Base-by-base conservation (phyloP, 1,139 yeast species). In the Spathaspora sp. region DNA sequence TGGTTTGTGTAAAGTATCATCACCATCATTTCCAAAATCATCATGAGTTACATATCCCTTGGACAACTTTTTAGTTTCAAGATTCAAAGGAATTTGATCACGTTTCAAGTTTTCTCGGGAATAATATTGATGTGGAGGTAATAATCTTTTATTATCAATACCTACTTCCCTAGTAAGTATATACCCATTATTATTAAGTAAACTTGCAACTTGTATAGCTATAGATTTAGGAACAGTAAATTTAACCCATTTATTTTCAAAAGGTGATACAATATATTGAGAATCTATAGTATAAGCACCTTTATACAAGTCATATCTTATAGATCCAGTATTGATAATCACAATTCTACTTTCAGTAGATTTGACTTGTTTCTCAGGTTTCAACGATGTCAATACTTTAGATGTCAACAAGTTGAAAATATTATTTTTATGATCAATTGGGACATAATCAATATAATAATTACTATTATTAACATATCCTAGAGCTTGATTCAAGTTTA, bases 231-330 rank as follows among this genome's bases (percentile, higher is more conserved):
- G 86, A 9, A 87, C 61, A 0, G 79, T 70, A 11, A 86, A 58
- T 45, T 74, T 76, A 26, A 71, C 74, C 98, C 98, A 93, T 44
- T 77, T 76, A 59, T 90, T 90, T 47, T 79, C 74, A 65, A 90
- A 93, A 0, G 99, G 98, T 0, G 96, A 84, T 0, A 93, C 87
- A 42, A 87, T 89, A 59, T 74, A 93, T 50, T 87, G 86, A 0
- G 95, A 76, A 63, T 91, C 96, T 39, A 72, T 67, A 0, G 96
- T 90, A 60, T 86, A 93, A 1, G 85, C 82, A 0, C 98, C 99
- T 61, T 85, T 81, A 68, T 86, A 87, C 46, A 93, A 66, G 61
- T 93, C 98, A 61, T 89, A 93, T 43, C 99, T 78, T 4, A 93
- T 77, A 0, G 96, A 86, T 0, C 98, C 98, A 0, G 97, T 86